These are phyloP conservation scores for Serendipita sp. DNA, from an alignment of 768 basidiomycete species.

Conservation along the genomic window DNA sequence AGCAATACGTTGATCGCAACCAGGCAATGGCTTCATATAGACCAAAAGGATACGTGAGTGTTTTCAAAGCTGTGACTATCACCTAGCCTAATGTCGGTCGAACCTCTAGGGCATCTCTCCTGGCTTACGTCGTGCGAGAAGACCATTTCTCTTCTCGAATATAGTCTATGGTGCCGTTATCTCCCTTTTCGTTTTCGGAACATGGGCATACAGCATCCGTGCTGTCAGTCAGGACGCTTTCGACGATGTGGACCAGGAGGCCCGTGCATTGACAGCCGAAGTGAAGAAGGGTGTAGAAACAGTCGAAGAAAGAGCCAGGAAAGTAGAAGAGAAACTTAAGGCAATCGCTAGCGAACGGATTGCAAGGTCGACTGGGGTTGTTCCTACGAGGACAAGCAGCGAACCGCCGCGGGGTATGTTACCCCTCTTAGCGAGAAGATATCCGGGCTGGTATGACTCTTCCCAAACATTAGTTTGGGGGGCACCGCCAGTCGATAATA, in stretches of 20 bases:
- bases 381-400: background rate
- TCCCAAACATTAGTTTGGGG: constrained; percentile 53
- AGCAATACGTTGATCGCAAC: constrained; percentile 26
- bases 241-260: constrained; percentile 71
- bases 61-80: background rate
- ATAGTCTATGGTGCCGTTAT: constrained; percentile 58
- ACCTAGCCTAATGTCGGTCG: constrained; percentile 3
- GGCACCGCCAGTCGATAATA: constrained; percentile 48
- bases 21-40: constrained; percentile 34
- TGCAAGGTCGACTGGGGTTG: constrained; percentile 12
- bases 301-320: constrained; percentile 15
- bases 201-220: constrained; percentile 85
- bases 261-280: constrained; percentile 31
- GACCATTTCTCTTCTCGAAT: constrained; percentile 67
- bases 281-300: constrained; percentile 17
- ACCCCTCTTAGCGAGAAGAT: constrained; percentile 24
- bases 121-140: constrained; percentile 73
- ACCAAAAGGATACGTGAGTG: constrained; percentile 33
- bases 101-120: constrained; percentile 57
- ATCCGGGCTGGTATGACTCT: constrained; percentile 42
- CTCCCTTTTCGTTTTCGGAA: constrained; percentile 55
- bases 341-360: background rate
- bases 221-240: constrained; percentile 92
- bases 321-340: constrained; percentile 16
- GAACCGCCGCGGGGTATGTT: constrained; percentile 29